Percentiles rank a stretch among this genome's conserved stretches.
Evolutionary conservation across 176 grass and related monocot genomes (phyloP).

Genomic region (Carex pumila): DNA sequence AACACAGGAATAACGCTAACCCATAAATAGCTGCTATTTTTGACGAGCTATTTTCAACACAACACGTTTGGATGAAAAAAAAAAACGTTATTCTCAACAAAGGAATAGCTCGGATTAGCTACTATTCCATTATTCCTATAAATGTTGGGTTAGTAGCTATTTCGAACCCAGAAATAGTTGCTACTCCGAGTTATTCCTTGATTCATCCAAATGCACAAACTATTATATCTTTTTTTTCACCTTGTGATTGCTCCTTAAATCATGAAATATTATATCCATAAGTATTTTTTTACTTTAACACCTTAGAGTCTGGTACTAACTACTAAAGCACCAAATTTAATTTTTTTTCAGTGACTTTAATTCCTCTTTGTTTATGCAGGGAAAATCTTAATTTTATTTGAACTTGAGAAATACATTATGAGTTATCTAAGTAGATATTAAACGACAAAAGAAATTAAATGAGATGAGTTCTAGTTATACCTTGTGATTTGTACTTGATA

Average conservation of each 20-base stretch:
- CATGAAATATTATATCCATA: not conserved
- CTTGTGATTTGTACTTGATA: conserved; percentile 28
- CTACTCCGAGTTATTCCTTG: no score
- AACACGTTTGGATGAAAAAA: no score
- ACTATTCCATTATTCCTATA: no score
- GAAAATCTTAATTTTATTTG: not conserved
- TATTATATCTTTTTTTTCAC: not conserved
- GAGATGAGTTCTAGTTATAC: conserved; percentile 1
- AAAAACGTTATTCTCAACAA: no score
- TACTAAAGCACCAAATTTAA: no score
- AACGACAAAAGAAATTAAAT: not conserved
- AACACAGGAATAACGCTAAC: no score
- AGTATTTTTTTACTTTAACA: not conserved
- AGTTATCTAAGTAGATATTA: not conserved
- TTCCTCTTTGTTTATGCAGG: not conserved
- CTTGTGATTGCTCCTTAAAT: not conserved
- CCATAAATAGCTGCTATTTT: no score
- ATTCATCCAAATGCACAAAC: no score
- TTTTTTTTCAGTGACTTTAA: not conserved
- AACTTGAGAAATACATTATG: conserved; percentile 1
- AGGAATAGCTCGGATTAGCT: no score
- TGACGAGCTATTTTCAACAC: no score
- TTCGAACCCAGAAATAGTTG: no score
- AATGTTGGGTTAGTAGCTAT: no score
- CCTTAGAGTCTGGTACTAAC: not conserved